These are phyloP conservation scores for Geotrichum macrosporum DNA, from an alignment of 1,139 yeast genomes.

Conservation along the genomic window DNA sequence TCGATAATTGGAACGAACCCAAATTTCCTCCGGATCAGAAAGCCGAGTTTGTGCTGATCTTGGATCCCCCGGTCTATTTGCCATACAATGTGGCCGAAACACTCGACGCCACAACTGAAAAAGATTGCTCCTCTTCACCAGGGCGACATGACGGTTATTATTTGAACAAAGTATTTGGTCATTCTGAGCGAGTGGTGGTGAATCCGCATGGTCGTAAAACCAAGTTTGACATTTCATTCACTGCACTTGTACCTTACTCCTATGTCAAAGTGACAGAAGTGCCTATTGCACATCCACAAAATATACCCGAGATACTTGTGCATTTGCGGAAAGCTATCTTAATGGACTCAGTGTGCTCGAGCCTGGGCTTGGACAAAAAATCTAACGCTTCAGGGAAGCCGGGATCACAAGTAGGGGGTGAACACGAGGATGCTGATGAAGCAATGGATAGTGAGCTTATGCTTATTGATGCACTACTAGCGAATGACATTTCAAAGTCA, in stretches of 20 bases:
- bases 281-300: slow-evolving; percentile 36
- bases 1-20: slow-evolving; percentile 30
- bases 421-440: slow-evolving; percentile 20
- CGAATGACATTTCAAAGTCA: not conserved
- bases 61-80: slow-evolving; percentile 35
- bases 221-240: slow-evolving; percentile 28
- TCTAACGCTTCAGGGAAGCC: too few relatives aligned
- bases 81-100: slow-evolving; percentile 29
- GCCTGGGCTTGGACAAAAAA: slow-evolving; percentile 11
- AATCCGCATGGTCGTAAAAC: slow-evolving; percentile 22
- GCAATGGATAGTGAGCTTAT: slow-evolving; percentile 20
- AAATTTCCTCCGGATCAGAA: slow-evolving; percentile 29
- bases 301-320: slow-evolving; percentile 26
- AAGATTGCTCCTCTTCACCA: slow-evolving; percentile 5
- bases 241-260: slow-evolving; percentile 33
- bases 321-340: slow-evolving; percentile 23
- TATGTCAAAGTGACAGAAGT: slow-evolving; percentile 33
- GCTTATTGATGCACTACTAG: slow-evolving; percentile 19
- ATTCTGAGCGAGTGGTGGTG: slow-evolving; percentile 19
- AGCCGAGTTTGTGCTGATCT: slow-evolving; percentile 34
- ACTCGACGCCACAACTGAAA: slow-evolving; percentile 25
- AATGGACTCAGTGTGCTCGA: slow-evolving; percentile 16
- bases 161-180: slow-evolving; percentile 16
- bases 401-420: slow-evolving; percentile 1
- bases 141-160: slow-evolving; percentile 10